Base-by-base conservation (phyloP, 2,329 filamentous ascomycete genomes). In the Byssochlamys sp. region DNA sequence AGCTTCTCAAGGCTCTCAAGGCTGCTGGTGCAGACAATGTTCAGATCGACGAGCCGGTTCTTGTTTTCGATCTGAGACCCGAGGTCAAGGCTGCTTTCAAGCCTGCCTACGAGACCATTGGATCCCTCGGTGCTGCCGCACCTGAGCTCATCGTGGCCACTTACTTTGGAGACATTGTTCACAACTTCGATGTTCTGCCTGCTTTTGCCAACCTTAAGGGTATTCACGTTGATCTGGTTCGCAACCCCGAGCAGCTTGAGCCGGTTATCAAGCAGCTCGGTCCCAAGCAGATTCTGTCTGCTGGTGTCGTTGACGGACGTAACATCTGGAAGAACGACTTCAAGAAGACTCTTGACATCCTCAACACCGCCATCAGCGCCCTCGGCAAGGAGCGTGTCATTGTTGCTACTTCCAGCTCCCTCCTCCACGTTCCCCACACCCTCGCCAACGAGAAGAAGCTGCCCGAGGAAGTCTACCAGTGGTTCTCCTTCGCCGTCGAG, bases 241-340 rank as follows among this genome's bases (percentile, higher is more conserved):
- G 94, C 76, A 92, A 96, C 84, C 94, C 94, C 57, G 92, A 97
- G 83, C 94, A 99, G 82, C 88, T 99, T 63, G 86, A 94, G 61
- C 84, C 87, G 65, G 90, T 99, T 70, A 77, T 90, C 67, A 82
- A 80, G 71, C 87, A 91, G 70, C 85, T 99, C 64, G 91, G 90
- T 75, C 78, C 90, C 74, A 90, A 91, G 76, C 95, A 96, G 74
- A 78, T 91, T 67, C 87, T 99, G 65, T 99, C 94, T 65, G 88
- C 86, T 64, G 94, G 94, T 90, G 89, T 99, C 68, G 94, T 99
- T 66, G 91, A 99, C 70, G 94, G 94, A 71, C 91, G 94, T 72
- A 99, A 99, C 85, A 97, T 99, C 83, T 99, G 94, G 94, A 99
- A 99, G 89, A 96, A 91, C 80, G 95, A 97, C 87, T 88, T 96